phyloP scores from a whole-genome alignment of 495 filamentous ascomycete genomes.

The Pyrenopolyporus hunteri region DNA sequence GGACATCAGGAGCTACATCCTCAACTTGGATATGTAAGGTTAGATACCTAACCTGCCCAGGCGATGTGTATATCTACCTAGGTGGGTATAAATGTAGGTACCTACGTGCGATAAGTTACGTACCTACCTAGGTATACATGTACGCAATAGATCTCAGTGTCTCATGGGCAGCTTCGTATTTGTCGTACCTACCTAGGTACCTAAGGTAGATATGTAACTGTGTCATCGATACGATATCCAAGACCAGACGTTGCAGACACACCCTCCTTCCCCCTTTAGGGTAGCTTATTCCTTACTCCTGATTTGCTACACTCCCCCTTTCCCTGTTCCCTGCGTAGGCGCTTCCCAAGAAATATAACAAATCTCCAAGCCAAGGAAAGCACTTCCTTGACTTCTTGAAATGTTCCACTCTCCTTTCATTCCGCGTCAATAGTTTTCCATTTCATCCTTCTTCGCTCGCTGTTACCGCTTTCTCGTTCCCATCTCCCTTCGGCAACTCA shows the following conservation, averaged over 20 bases:
- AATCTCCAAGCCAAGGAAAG: slow-evolving; percentile 26
- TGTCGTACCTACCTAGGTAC: background rate
- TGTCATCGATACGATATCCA: background rate
- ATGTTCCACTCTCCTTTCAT: slow-evolving; percentile 26
- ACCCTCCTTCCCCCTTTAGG: slow-evolving; percentile 29
- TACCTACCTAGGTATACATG: background rate
- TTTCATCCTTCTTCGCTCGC: slow-evolving; percentile 19
- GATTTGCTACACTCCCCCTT: slow-evolving; percentile 21
- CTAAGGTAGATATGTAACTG: background rate
- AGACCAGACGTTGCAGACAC: slow-evolving; percentile 28
- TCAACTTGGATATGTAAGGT: too few relatives aligned
- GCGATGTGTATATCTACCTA: too few relatives aligned
- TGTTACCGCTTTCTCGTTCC: slow-evolving; percentile 2
- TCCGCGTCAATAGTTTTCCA: slow-evolving; percentile 20
- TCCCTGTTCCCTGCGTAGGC: slow-evolving; percentile 32
- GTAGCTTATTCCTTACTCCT: slow-evolving; percentile 21
- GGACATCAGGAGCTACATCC: too few relatives aligned
- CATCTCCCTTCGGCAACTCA: slow-evolving; percentile 39
- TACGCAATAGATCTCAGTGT: background rate
- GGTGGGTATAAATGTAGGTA: too few relatives aligned
- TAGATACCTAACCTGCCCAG: too few relatives aligned
- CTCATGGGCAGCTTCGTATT: slow-evolving; percentile 6
- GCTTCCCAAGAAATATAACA: background rate
- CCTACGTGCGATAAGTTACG: too few relatives aligned
- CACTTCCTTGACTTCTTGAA: slow-evolving; percentile 11